Conservation (phyloP, 2,329 filamentous ascomycete genomes). For the Bimuria novae-zelandiae region DNA sequence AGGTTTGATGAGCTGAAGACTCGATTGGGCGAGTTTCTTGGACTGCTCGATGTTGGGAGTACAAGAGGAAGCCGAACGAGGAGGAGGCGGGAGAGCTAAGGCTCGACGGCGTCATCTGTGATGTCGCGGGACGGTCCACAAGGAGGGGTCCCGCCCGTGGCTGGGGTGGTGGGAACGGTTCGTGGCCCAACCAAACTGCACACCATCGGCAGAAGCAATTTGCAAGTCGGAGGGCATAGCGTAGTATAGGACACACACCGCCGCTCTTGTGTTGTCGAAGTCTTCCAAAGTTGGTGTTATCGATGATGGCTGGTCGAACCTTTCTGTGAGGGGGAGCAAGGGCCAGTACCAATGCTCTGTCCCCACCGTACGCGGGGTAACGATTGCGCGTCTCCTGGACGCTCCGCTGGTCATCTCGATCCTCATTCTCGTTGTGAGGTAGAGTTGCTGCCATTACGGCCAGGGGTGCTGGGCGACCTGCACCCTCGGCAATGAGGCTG, state of each 20-base stretch:
- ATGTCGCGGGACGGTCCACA: conserved; percentile 3
- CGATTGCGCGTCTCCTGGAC: conserved; percentile 1
- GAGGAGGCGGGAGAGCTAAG: conserved; percentile 1
- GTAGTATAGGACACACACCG: not conserved
- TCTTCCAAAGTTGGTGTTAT: not conserved
- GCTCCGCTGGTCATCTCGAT: not conserved
- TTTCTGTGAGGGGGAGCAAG: not conserved
- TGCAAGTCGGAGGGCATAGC: not conserved
- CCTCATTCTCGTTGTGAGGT: not conserved
- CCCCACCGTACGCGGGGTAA: not conserved
- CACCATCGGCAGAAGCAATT: not conserved
- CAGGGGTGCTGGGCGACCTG: no score
- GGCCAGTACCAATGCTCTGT: not conserved
- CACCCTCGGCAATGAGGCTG: not conserved
- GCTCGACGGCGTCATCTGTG: not conserved
- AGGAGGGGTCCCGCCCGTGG: conserved; percentile 2
- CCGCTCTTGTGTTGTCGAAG: not conserved
- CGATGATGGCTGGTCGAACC: not conserved
- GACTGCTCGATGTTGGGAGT: not conserved
- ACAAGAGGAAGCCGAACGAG: not conserved
- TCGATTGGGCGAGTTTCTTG: not conserved
- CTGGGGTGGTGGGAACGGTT: not conserved
- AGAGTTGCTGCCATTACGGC: not conserved
- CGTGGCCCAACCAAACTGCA: not conserved
- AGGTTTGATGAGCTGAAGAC: not conserved